Percentiles rank a stretch among this genome's conserved stretches.
Evolutionary conservation across 2,329 filamentous ascomycete species (phyloP).

Genomic region (Sclerotinia glacialis): DNA sequence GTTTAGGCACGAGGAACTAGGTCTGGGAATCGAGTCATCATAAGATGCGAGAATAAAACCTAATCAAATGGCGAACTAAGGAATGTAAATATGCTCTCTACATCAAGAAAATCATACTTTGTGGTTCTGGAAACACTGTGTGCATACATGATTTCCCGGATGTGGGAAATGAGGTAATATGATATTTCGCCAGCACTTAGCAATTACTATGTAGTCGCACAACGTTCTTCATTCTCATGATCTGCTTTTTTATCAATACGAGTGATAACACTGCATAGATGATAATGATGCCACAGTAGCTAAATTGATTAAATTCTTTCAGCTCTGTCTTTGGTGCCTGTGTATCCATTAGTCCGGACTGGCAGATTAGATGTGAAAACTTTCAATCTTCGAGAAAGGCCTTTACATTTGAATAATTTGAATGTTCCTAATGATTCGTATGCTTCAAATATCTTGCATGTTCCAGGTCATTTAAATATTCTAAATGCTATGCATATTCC

Average conservation of each 20-base stretch:
- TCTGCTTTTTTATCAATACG: not conserved
- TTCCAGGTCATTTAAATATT: too few relatives aligned
- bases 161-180: not conserved
- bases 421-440: too few relatives aligned
- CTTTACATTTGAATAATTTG: too few relatives aligned
- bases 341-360: too few relatives aligned
- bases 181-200: not conserved
- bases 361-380: too few relatives aligned
- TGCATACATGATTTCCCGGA: not conserved
- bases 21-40: not conserved
- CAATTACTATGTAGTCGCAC: not conserved
- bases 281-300: not conserved
- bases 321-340: too few relatives aligned
- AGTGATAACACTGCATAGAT: not conserved
- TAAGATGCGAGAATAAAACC: not conserved
- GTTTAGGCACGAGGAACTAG: not conserved
- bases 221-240: not conserved
- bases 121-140: not conserved
- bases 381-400: too few relatives aligned
- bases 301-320: not conserved
- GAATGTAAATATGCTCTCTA: not conserved
- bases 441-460: too few relatives aligned
- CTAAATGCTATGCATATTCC: too few relatives aligned
- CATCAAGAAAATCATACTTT: not conserved
- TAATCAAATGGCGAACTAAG: not conserved